These are phyloP conservation scores for Hydnum rufescens DNA, from an alignment of 768 basidiomycete genomes.

Conservation along the genomic window DNA sequence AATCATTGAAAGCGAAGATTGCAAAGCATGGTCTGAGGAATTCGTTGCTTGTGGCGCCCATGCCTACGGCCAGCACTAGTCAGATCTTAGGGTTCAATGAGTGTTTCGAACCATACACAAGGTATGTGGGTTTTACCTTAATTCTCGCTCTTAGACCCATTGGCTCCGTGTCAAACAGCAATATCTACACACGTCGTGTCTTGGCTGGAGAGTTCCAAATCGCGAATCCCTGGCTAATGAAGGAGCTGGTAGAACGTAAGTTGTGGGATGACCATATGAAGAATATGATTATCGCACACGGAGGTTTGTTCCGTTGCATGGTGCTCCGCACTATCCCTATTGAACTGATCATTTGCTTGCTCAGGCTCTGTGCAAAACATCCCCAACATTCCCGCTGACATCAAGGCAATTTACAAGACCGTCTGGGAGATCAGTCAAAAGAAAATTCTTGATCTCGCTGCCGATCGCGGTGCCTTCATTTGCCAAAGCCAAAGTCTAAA, in stretches of 20 bases:
- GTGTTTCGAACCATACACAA: conserved; percentile 98
- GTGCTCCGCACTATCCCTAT: not conserved
- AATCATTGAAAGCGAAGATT: conserved; percentile 67
- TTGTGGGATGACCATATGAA: conserved; percentile 99
- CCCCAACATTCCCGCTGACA: conserved; percentile 66
- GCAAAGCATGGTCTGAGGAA: conserved; percentile 66
- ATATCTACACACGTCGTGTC: conserved; percentile 97
- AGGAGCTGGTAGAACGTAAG: conserved; percentile 85
- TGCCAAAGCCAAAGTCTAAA: conserved; percentile 93
- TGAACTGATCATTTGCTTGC: not conserved
- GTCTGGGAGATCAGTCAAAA: conserved; percentile 99
- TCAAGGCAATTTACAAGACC: conserved; percentile 99
- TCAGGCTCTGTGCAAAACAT: conserved; percentile 64
- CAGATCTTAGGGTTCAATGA: conserved; percentile 98
- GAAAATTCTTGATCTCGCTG: conserved; percentile 92
- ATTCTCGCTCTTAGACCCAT: not conserved
- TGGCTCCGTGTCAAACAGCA: conserved; percentile 29
- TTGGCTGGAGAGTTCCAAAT: conserved; percentile 99
- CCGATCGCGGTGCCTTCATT: conserved; percentile 97
- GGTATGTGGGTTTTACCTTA: conserved; percentile 27
- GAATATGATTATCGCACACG: conserved; percentile 96
- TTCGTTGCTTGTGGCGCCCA: conserved; percentile 82
- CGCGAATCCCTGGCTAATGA: conserved; percentile 97
- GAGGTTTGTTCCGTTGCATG: conserved; percentile 27
- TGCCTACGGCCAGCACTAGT: conserved; percentile 97